These are phyloP conservation scores for Phytophthora constricta DNA, from an alignment of 352 stramenopile genomes.

Conservation along the genomic window DNA sequence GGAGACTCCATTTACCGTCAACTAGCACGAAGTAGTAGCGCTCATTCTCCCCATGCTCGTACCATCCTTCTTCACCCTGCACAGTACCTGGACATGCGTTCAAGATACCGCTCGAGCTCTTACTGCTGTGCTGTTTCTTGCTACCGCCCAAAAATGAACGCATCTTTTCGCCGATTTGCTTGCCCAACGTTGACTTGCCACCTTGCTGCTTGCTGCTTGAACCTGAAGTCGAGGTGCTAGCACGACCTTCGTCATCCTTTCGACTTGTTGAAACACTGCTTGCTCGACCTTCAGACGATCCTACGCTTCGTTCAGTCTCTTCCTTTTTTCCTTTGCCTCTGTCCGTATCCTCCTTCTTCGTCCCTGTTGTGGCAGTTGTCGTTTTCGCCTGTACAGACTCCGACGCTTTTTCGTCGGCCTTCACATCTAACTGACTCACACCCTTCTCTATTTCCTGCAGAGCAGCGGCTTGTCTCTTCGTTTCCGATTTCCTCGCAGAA, in stretches of 20 bases:
- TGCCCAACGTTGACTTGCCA: constrained; percentile 57
- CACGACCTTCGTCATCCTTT: constrained; percentile 67
- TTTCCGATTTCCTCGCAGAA: constrained; percentile 40
- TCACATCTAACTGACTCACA: constrained; percentile 44
- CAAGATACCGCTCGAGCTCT: constrained; percentile 79
- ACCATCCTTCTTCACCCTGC: constrained; percentile 88
- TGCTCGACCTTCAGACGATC: constrained; percentile 30
- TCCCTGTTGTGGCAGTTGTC: constrained; percentile 1
- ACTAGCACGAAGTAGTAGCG: constrained; percentile 88
- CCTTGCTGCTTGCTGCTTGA: constrained; percentile 39
- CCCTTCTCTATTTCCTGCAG: constrained; percentile 40
- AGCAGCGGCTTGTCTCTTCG: constrained; percentile 29
- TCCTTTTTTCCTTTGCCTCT: constrained; percentile 29
- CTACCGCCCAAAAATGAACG: constrained; percentile 73
- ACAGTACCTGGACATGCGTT: constrained; percentile 81
- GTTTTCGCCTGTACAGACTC: constrained; percentile 11
- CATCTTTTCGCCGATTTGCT: constrained; percentile 86
- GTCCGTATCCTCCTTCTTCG: constrained; percentile 27
- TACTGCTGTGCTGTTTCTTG: constrained; percentile 70
- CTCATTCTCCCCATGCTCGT: constrained; percentile 88
- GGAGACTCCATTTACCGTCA: constrained; percentile 85
- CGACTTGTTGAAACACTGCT: constrained; percentile 33
- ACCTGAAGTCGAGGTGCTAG: constrained; percentile 35
- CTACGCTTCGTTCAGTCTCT: constrained; percentile 33
- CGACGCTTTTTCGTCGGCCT: constrained; percentile 32